Evolutionary conservation across 306 rosid genomes (phyloP).

Genomic region (Castanopsis chinensis): DNA sequence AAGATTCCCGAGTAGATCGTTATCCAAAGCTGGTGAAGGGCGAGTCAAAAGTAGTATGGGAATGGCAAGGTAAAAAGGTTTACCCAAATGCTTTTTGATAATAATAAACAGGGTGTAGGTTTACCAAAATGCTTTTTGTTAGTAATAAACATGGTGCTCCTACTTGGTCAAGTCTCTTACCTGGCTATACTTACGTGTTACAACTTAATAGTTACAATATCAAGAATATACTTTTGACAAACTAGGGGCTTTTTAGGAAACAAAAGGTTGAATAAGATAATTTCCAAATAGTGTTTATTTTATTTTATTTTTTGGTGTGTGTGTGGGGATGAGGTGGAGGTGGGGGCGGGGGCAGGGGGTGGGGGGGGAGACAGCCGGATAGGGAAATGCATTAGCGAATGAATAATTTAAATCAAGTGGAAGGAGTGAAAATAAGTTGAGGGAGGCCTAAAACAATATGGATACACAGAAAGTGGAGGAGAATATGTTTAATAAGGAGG

Average conservation of each 20-base stretch:
- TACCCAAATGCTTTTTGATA: neutral
- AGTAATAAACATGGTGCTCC: neutral
- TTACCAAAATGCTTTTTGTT: too few species aligned
- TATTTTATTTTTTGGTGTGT: too few species aligned
- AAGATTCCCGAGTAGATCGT: conserved; percentile 84
- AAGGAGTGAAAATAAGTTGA: neutral
- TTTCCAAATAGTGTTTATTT: neutral
- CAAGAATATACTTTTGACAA: neutral
- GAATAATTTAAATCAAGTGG: neutral
- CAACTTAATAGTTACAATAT: neutral
- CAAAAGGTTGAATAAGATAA: neutral
- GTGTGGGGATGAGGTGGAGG: too few species aligned
- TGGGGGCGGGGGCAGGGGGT: too few species aligned
- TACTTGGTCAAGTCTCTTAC: conserved; percentile 6
- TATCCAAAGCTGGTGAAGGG: conserved; percentile 90
- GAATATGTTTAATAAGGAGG: neutral
- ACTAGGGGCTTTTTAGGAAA: neutral
- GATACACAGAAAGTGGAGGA: neutral
- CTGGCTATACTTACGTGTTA: neutral
- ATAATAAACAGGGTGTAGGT: too few species aligned
- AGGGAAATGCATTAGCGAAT: neutral
- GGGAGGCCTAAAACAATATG: neutral
- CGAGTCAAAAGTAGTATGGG: conserved; percentile 93
- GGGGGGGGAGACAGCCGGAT: accelerated
- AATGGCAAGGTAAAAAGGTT: conserved; percentile 61